Evolutionary conservation across 1,284 basidiomycete species (phyloP).

Genomic region (Butyriboletus appendiculatus): DNA sequence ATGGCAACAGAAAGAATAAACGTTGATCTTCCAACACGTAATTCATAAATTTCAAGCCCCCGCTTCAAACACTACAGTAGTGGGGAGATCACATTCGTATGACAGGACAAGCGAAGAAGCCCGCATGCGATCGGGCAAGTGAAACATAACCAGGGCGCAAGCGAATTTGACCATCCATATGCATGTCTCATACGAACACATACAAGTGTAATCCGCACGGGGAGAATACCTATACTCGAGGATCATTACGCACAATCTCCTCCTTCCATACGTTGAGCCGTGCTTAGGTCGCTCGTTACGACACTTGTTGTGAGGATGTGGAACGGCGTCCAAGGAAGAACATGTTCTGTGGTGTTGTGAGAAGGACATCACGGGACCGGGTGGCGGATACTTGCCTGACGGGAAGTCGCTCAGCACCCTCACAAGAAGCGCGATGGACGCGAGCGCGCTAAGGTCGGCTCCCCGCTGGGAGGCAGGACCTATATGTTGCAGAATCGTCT

Average conservation of each 20-base stretch:
- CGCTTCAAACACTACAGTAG: background rate
- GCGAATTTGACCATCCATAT: constrained; percentile 9
- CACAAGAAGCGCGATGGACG: constrained; percentile 77
- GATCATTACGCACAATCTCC: constrained; percentile 28
- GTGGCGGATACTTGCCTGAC: constrained; percentile 40
- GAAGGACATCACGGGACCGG: constrained; percentile 1
- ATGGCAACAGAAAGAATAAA: background rate
- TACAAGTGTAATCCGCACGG: constrained; percentile 9
- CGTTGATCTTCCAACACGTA: background rate
- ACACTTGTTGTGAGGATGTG: constrained; percentile 66
- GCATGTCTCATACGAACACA: constrained; percentile 18
- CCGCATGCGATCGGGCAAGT: background rate
- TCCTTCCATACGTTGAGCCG: constrained; percentile 63
- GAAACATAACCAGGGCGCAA: constrained; percentile 1
- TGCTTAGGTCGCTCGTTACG: constrained; percentile 68
- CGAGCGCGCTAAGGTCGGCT: constrained; percentile 68
- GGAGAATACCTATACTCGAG: constrained; percentile 17
- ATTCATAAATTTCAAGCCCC: background rate
- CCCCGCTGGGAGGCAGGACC: constrained; percentile 55
- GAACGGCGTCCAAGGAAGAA: constrained; percentile 54
- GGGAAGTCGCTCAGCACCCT: constrained; percentile 57
- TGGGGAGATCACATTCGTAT: background rate
- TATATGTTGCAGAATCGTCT: constrained; percentile 14
- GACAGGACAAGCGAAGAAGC: background rate
- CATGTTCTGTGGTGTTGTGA: constrained; percentile 24